Conservation (phyloP, 2,329 filamentous ascomycete genomes). For the Huntiella bhutanensis region DNA sequence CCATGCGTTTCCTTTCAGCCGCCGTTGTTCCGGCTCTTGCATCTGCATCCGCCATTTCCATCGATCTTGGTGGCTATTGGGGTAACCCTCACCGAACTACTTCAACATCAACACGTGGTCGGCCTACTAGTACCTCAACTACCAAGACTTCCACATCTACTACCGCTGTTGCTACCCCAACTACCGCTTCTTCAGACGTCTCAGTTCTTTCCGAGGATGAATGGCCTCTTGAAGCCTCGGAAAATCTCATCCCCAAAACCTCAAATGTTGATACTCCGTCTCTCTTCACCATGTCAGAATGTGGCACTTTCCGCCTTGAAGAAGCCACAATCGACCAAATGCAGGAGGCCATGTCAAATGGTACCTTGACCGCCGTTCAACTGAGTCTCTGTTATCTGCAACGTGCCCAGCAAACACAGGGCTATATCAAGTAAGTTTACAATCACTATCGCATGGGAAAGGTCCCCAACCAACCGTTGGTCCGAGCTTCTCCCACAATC, state of each 20-base stretch:
- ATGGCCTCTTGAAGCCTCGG: not conserved
- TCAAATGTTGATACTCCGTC: constrained; percentile 20
- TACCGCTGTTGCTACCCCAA: not conserved
- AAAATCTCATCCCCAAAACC: constrained; percentile 19
- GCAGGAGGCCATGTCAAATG: constrained; percentile 35
- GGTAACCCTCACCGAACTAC: too few relatives aligned
- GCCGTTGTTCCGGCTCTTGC: too few relatives aligned
- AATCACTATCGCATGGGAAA: too few relatives aligned
- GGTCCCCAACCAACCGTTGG: too few relatives aligned
- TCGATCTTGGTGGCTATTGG: not conserved
- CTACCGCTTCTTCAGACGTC: not conserved
- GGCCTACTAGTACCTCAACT: too few relatives aligned
- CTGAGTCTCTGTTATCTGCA: constrained; percentile 43
- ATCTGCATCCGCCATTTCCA: too few relatives aligned
- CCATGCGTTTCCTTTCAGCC: not conserved
- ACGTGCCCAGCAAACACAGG: constrained; percentile 40
- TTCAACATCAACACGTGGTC: too few relatives aligned
- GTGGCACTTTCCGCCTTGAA: constrained; percentile 41
- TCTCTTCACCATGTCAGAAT: constrained; percentile 43
- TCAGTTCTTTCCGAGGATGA: not conserved
- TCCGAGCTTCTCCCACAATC: too few relatives aligned
- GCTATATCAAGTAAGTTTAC: constrained; percentile 38
- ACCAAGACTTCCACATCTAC: not conserved
- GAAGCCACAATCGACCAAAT: constrained; percentile 53
- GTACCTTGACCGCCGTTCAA: constrained; percentile 36